phyloP scores from a whole-genome alignment of 2,329 filamentous ascomycete species.

The Trichoderma brevicompactum region DNA sequence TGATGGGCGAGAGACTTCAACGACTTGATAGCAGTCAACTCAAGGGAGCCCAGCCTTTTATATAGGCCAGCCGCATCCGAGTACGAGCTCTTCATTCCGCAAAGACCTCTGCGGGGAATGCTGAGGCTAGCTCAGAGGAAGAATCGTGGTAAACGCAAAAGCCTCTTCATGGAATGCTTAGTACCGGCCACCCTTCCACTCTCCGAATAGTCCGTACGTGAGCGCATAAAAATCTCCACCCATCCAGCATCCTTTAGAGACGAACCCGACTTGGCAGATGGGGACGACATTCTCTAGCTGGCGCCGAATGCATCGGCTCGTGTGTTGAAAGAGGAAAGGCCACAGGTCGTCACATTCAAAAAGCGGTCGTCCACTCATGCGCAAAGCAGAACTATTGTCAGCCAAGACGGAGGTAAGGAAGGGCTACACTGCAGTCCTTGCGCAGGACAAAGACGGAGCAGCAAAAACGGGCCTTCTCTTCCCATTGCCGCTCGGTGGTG shows the following conservation, averaged over 20 bases:
- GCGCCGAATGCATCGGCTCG: background rate
- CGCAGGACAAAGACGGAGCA: background rate
- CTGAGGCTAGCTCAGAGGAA: background rate
- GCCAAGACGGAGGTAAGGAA: background rate
- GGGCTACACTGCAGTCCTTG: constrained; percentile 2
- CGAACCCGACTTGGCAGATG: background rate
- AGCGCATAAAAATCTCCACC: constrained; percentile 18
- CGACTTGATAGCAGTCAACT: background rate
- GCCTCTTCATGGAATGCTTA: background rate
- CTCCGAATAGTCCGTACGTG: background rate
- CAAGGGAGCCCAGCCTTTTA: constrained; percentile 1
- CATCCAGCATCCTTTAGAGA: background rate
- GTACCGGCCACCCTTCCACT: background rate
- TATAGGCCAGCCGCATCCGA: background rate
- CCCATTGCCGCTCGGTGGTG: background rate
- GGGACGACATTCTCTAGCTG: background rate
- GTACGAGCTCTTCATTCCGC: background rate
- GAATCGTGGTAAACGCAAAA: background rate
- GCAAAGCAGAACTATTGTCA: background rate
- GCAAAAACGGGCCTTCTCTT: constrained; percentile 8
- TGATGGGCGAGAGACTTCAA: background rate
- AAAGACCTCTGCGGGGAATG: constrained; percentile 2
- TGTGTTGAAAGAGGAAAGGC: background rate
- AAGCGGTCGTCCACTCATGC: background rate
- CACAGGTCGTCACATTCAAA: background rate